Percentiles rank a stretch among this genome's conserved stretches.
These are phyloP conservation scores for Pseudozyma thailandica DNA, from an alignment of 1,284 basidiomycete genomes.

Conservation along the genomic window DNA sequence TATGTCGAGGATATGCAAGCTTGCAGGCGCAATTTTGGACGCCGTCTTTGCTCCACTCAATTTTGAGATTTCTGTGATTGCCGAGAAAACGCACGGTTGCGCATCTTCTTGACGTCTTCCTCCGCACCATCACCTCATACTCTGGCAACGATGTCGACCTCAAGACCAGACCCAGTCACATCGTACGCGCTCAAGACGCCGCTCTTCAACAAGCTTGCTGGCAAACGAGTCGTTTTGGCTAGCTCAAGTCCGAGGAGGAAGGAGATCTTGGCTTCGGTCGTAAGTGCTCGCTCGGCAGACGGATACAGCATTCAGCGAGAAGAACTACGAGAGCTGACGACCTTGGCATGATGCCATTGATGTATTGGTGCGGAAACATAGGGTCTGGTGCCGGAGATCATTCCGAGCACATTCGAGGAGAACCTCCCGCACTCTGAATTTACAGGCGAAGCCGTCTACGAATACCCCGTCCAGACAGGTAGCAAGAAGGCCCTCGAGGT, in stretches of 20 bases:
- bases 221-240: constrained; percentile 61
- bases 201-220: constrained; percentile 58
- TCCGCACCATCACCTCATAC: not conserved
- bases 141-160: constrained; percentile 16
- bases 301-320: not conserved
- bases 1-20: constrained; percentile 3
- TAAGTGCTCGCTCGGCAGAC: constrained; percentile 10
- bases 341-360: not conserved
- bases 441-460: constrained; percentile 77
- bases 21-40: no score
- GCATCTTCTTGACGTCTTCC: not conserved
- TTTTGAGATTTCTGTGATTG: not conserved
- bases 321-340: constrained; percentile 9
- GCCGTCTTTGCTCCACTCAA: no score
- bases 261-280: constrained; percentile 61
- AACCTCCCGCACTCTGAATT: constrained; percentile 78
- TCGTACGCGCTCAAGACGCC: constrained; percentile 55
- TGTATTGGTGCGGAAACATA: constrained; percentile 62
- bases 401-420: constrained; percentile 89
- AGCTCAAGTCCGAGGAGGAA: constrained; percentile 58
- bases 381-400: constrained; percentile 86
- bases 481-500: constrained; percentile 77
- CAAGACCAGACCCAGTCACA: constrained; percentile 36
- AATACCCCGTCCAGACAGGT: constrained; percentile 93
- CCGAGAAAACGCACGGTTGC: not conserved